These are phyloP conservation scores for Diaporthe humulicola DNA, from an alignment of 2,329 filamentous ascomycete species.

Conservation along the genomic window DNA sequence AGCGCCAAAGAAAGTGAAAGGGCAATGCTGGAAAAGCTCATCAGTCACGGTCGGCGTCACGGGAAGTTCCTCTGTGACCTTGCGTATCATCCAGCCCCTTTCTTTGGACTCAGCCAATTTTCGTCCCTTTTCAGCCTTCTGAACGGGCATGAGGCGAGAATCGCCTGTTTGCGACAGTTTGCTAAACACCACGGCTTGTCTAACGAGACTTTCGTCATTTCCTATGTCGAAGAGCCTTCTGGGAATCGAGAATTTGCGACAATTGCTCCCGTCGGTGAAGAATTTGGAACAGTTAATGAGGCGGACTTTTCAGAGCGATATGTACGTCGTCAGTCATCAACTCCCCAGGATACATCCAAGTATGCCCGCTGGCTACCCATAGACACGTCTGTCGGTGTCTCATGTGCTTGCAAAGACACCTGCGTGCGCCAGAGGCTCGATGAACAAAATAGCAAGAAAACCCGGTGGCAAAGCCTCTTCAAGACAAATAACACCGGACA, in stretches of 20 bases:
- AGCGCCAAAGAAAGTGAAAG: neutral
- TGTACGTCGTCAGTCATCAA: neutral
- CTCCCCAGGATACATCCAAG: neutral
- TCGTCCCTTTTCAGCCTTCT: neutral
- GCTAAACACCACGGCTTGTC: neutral
- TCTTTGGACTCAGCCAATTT: neutral
- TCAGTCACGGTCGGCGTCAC: neutral
- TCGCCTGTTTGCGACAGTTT: neutral
- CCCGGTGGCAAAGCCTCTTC: neutral
- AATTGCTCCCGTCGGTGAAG: neutral
- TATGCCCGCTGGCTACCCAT: neutral
- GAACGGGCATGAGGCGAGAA: neutral
- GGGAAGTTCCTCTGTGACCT: conserved; percentile 2
- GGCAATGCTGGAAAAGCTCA: neutral
- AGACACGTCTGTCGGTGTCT: neutral
- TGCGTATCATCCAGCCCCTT: neutral
- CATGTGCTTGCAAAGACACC: neutral
- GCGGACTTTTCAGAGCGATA: neutral
- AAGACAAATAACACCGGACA: neutral
- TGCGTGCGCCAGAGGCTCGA: neutral
- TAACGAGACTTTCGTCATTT: neutral
- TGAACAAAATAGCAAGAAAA: neutral
- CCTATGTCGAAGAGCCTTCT: neutral
- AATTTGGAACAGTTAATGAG: neutral
- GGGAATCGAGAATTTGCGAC: neutral